These are phyloP conservation scores for Cairneyella variabilis DNA, from an alignment of 495 filamentous ascomycete genomes.

Conservation along the genomic window DNA sequence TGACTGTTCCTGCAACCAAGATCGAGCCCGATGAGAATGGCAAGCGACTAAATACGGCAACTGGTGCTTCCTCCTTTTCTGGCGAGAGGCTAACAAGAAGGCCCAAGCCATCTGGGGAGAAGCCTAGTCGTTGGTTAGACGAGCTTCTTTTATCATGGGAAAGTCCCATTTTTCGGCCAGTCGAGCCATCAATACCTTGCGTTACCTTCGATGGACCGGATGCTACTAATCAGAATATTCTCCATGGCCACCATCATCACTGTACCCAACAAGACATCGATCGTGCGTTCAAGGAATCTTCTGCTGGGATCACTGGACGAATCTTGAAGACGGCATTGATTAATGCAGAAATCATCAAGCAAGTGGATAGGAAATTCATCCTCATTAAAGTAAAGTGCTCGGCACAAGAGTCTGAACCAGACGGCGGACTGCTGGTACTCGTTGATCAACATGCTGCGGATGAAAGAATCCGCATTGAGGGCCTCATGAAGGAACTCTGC, in stretches of 20 bases:
- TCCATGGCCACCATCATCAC: constrained; percentile 14
- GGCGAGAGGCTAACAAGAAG: neutral
- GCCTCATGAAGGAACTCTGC: constrained; percentile 54
- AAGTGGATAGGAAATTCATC: constrained; percentile 91
- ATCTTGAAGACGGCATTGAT: constrained; percentile 65
- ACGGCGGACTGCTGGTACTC: constrained; percentile 54
- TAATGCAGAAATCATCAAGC: constrained; percentile 63
- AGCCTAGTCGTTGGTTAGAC: constrained; percentile 35
- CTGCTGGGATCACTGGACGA: constrained; percentile 31
- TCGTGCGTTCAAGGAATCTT: constrained; percentile 17
- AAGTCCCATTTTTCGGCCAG: constrained; percentile 35
- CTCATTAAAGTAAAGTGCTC: constrained; percentile 41
- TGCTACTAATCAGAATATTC: constrained; percentile 41
- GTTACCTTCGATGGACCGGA: constrained; percentile 29
- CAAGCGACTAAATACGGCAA: neutral
- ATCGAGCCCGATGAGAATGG: neutral
- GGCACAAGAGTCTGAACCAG: neutral
- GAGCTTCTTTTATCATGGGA: constrained; percentile 34
- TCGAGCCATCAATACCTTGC: constrained; percentile 30
- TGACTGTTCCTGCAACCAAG: constrained; percentile 23
- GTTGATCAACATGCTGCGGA: constrained; percentile 96
- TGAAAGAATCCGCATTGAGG: constrained; percentile 80
- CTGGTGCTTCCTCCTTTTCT: neutral
- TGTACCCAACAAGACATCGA: constrained; percentile 24
- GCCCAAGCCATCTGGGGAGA: neutral